Evolutionary conservation across 2,329 filamentous ascomycete genomes (phyloP), one percentile per base, ranked within the genome.

Genomic region (Gnomoniopsis smithogilvyi): DNA sequence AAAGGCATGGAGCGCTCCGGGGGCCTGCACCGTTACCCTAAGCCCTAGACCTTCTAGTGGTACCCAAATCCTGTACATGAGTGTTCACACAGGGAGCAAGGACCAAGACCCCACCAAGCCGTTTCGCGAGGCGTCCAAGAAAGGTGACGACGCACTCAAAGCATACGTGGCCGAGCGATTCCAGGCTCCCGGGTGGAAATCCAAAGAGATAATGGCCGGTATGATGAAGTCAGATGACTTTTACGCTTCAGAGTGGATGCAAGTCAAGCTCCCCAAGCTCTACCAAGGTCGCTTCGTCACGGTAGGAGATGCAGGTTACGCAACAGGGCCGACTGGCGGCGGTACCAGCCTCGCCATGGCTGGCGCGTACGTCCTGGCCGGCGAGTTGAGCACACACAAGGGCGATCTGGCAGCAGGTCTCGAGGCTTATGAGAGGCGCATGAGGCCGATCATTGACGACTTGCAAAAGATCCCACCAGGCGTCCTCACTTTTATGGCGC

Each of bases 301-400:
- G 15, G 56, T 78, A 1, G 78, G 76, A 3, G 77, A 81, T 61
- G 73, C 77, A 3, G 78, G 70, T 2, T 78, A 75, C 59, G 71
- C 71, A 6, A 69, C 75, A 6, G 73, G 74, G 2, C 68, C 72
- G 15, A 76, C 74, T 1, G 78, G 78, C 0, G 69, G 70, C 54
- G 77, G 76, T 7, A 78, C 75, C 4, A 72, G 70, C 10, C 64
- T 70, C 3, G 74, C 74, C 0, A 65, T 80, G 15, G 65, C 73
- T 2, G 71, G 72, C 6, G 78, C 74, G 2, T 80, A 81, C 64
- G 62, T 80, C 3, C 67, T 82, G 33, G 78, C 78, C 0, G 78
- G 79, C 6, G 78, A 77, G 65, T 64, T 77, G 30, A 64, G 63
- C 49, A 67, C 64, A 52, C 64, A 70, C 51, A 52, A 56, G 17